Base-by-base conservation (phyloP, 1,284 basidiomycete genomes). In the Coniophora puteana region DNA sequence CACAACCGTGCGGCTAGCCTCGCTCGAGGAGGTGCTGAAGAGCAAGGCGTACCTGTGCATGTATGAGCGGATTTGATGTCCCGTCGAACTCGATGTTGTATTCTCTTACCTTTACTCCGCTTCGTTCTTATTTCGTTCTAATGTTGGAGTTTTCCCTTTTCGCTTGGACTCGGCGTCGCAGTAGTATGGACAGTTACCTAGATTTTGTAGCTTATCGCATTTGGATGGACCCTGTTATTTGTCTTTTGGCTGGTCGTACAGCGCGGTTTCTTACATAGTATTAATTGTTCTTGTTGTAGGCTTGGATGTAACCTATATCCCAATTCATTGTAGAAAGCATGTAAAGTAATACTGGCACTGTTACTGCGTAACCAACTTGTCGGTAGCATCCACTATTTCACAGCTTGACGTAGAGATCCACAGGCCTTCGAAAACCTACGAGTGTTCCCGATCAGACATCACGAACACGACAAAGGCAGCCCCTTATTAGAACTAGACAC, bases 11-110 rank as follows among this genome's bases (percentile, higher is more conserved):
- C 73, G 86, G 34, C 67, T 89, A 22, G 82, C 87, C 4, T 80
- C 81, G 31, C 65, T 94, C 31, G 89, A 93, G 30, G 93, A 96
- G 59, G 93, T 95, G 6, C 68, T 95, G 51, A 84, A 83, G 57
- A 83, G 85, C 43, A 93, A 89, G 59, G 93, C 93, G 17, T 97
- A 96, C 62, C 77, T 96, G 45, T 85, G 90, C 61, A 87, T 91
- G 78, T 92, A 91, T 58, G 88, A 92, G 66, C 75, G 84, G 29
- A 65, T 84, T 40, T 67, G 44, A 61, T 18, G 14, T 17, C 36
- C 20, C 13, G 8, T 20, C 32, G 11, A 27, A 27, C 11, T 13
- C 16, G 17, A 5, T 16, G 11, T 27, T 27, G 8, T 8, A 24
- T 16, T 3, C 28, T 33, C 11, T 16, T 33, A n/a, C 12, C 17